Evolutionary conservation across 1,139 yeast species (phyloP), one percentile per base, ranked within the genome.

Genomic region (Saccharomyces uvarum): DNA sequence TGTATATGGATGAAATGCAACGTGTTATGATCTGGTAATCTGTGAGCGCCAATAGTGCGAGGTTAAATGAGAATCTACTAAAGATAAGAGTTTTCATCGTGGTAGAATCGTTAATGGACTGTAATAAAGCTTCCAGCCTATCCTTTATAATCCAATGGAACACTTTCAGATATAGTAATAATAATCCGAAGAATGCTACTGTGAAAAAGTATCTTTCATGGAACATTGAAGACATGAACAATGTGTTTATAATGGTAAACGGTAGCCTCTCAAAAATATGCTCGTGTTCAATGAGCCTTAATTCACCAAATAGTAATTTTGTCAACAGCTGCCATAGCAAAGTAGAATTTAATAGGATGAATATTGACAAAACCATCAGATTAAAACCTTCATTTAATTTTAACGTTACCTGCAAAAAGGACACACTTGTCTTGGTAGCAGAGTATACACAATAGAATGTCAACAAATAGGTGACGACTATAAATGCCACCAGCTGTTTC

Each of bases 131-230:
- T 49, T 86, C 91, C 53, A 84, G 70, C 50, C 95, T 70, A 63
- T 86, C 93, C 48, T 73, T 71, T 50, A 86, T 70, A 2, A 91
- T 77, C 80, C 95, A 83, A 64, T 89, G 96, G 71, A 86, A 83
- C 2, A 86, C 81, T 64, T 85, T 84, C 64, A 82, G 71, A 56
- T 82, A 79, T 54, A 86, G 67, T 19, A 84, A 70, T 69, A 76
- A 67, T 65, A 74, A 61, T 0, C 72, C 67, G 51, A 76, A 63
- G 4, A 70, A 56, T 1, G 74, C 70, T 0, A 72, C 68, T 9
- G 82, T 69, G 38, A 84, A 71, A 26, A 85, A 67, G 58, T 81
- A 81, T 57, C 80, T 78, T 58, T 81, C 86, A 42, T 76, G 71
- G 73, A 81, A 81, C 65, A 79, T 79, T 2, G 90, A 81, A 53